These are phyloP conservation scores for Moesziomyces sp. DNA, from an alignment of 1,284 basidiomycete genomes.

Conservation along the genomic window DNA sequence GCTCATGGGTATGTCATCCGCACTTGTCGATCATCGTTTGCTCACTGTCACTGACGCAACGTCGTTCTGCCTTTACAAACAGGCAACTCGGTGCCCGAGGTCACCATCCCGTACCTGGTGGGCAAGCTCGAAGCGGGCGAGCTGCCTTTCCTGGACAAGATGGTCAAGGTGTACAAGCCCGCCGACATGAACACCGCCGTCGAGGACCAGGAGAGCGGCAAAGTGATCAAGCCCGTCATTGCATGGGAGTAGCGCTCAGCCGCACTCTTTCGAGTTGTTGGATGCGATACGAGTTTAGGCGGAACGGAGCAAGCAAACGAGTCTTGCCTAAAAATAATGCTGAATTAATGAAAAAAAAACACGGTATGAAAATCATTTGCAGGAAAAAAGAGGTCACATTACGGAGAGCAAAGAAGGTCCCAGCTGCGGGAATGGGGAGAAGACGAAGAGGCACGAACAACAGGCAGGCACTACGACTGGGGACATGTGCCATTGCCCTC, in stretches of 20 bases:
- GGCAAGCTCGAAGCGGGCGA: conserved; percentile 31
- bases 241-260: conserved; percentile 12
- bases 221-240: conserved; percentile 48
- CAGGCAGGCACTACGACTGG: not conserved
- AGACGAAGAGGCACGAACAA: too few species aligned
- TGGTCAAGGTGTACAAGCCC: conserved; percentile 36
- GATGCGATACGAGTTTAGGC: too few species aligned
- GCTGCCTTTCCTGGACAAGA: conserved; percentile 25
- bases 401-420: too few species aligned
- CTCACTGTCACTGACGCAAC: not conserved
- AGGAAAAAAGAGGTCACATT: too few species aligned
- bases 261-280: too few species aligned
- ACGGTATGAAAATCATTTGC: too few species aligned
- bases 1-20: conserved; percentile 19
- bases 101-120: conserved; percentile 32
- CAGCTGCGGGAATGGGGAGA: too few species aligned
- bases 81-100: conserved; percentile 28
- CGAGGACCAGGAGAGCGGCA: conserved; percentile 25
- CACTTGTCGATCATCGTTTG: not conserved
- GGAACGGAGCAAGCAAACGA: too few species aligned
- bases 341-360: too few species aligned
- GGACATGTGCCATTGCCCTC: conserved; percentile 31
- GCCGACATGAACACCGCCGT: conserved; percentile 32
- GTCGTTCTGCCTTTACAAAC: too few species aligned
- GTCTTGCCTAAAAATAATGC: too few species aligned